Percentiles rank a stretch among this genome's conserved stretches.
phyloP scores from a whole-genome alignment of 2,329 filamentous ascomycete species.

The Neonectria neomacrospora region DNA sequence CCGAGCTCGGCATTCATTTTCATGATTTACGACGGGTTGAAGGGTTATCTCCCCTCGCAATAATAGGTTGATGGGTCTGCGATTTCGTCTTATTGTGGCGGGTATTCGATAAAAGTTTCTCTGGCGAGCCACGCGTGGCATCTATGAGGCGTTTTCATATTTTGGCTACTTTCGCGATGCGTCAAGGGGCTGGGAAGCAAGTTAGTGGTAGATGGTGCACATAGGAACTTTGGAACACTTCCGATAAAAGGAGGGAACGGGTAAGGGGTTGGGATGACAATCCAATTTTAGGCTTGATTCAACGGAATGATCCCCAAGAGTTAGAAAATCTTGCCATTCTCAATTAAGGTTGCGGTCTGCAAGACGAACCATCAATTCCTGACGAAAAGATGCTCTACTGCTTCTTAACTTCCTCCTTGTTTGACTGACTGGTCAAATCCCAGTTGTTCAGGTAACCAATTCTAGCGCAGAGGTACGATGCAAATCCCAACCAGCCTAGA shows the following conservation, averaged over 20 bases:
- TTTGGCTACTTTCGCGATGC: conserved; percentile 8
- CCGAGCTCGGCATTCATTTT: conserved; percentile 99
- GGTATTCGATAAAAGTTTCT: conserved; percentile 13
- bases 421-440: conserved; percentile 60
- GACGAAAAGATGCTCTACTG: conserved; percentile 31
- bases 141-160: conserved; percentile 38
- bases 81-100: conserved; percentile 12
- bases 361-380: conserved; percentile 30
- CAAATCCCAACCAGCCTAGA: conserved; percentile 86
- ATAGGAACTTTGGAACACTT: not conserved
- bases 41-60: conserved; percentile 70
- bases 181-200: not conserved
- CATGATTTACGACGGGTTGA: conserved; percentile 90
- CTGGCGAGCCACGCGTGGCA: conserved; percentile 24
- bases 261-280: not conserved
- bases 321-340: not conserved
- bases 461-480: conserved; percentile 82
- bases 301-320: not conserved
- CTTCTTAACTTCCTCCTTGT: conserved; percentile 39
- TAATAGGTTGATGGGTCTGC: not conserved
- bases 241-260: not conserved
- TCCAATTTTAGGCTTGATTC: not conserved
- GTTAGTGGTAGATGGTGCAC: not conserved
- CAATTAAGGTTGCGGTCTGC: not conserved
- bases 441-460: conserved; percentile 76